Evolutionary conservation across 805 yeast species (phyloP).

Genomic region (Phaffomyces opuntiae): DNA sequence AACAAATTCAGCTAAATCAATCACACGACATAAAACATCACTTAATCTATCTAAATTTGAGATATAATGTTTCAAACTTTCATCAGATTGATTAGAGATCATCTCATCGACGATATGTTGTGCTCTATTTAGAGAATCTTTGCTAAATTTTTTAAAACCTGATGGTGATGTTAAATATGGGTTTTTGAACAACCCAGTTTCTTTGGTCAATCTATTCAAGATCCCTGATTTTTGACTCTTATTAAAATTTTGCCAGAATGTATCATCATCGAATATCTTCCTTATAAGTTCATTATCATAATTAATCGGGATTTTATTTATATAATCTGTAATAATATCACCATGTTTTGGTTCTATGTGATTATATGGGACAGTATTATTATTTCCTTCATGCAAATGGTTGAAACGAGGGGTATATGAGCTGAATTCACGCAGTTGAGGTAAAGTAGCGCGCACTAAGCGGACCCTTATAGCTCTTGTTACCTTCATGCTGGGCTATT

Average conservation of each 20-base stretch:
- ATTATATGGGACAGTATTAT: neutral
- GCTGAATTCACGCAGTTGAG: neutral
- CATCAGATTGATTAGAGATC: conserved; percentile 35
- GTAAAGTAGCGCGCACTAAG: neutral
- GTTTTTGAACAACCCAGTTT: conserved; percentile 69
- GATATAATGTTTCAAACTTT: conserved; percentile 46
- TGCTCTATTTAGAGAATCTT: conserved; percentile 58
- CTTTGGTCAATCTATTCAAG: conserved; percentile 11
- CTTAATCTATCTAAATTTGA: conserved; percentile 73
- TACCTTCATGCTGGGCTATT: neutral
- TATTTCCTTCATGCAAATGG: neutral
- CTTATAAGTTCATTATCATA: conserved; percentile 27
- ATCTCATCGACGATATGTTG: conserved; percentile 53
- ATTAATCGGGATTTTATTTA: conserved; percentile 7
- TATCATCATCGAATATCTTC: conserved; percentile 54
- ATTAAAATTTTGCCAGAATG: conserved; percentile 49
- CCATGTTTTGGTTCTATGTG: too few relatives aligned
- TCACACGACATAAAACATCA: conserved; percentile 84
- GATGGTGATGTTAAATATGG: conserved; percentile 60
- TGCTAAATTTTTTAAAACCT: conserved; percentile 64
- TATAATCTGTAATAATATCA: too few relatives aligned
- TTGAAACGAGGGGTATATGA: neutral
- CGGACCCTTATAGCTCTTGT: neutral
- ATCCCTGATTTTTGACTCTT: conserved; percentile 11
- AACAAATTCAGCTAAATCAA: conserved; percentile 89